Percentiles rank a stretch among this genome's conserved stretches.
Evolutionary conservation across 177 flowering plant species (phyloP).

Genomic region (Vitis hybrid): DNA sequence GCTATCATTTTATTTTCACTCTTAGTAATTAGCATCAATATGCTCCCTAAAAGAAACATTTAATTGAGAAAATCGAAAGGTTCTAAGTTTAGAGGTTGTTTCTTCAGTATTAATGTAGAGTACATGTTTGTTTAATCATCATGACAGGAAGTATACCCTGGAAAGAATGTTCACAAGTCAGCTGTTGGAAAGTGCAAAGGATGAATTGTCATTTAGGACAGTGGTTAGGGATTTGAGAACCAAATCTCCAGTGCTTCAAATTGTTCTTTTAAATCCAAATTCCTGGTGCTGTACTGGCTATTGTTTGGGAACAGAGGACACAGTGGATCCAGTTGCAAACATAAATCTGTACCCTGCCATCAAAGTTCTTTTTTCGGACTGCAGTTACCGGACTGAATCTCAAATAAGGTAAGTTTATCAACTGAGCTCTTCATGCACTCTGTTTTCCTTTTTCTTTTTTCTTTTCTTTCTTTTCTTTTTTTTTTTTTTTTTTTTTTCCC

Average conservation of each 20-base stretch:
- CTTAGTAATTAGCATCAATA: too few species aligned
- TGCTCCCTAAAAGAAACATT: too few species aligned
- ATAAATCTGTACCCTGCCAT: slow-evolving; percentile 52
- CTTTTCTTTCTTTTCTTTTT: background rate
- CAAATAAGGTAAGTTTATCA: slow-evolving; percentile 50
- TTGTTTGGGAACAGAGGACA: slow-evolving; percentile 34
- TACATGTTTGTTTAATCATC: background rate
- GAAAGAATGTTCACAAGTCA: slow-evolving; percentile 69
- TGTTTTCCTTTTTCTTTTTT: background rate
- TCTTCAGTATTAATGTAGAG: background rate
- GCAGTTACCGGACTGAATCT: slow-evolving; percentile 33
- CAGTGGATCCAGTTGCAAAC: slow-evolving; percentile 28
- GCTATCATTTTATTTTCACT: too few species aligned
- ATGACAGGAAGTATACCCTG: slow-evolving; percentile 69
- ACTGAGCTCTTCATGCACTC: background rate
- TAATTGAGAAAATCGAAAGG: too few species aligned
- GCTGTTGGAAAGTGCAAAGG: slow-evolving; percentile 68
- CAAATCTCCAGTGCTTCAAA: slow-evolving; percentile 51
- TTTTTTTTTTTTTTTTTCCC: background rate
- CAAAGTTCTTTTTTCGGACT: slow-evolving; percentile 73
- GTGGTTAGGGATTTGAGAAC: slow-evolving; percentile 66
- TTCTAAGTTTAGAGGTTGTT: background rate
- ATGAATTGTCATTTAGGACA: slow-evolving; percentile 81
- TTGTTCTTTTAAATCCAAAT: slow-evolving; percentile 73
- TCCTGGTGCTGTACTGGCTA: slow-evolving; percentile 67